A percentile compares a stretch with the other conserved stretches of the same genome.
Evolutionary conservation across 495 filamentous ascomycete genomes (phyloP).

Genomic region (Tirmania nivea): DNA sequence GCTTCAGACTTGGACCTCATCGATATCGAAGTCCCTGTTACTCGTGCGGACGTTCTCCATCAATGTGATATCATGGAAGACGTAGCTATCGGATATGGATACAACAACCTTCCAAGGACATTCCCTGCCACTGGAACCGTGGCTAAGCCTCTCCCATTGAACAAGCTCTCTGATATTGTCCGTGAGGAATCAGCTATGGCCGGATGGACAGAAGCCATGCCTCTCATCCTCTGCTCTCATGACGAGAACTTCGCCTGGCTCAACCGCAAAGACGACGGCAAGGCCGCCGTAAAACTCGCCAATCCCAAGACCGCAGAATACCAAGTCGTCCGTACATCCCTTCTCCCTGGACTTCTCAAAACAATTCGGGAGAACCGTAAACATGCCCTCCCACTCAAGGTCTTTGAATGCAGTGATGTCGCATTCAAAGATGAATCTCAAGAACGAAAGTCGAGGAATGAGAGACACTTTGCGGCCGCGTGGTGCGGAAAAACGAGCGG

Average conservation of each 20-base stretch:
- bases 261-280: constrained; percentile 75
- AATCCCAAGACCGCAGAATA: constrained; percentile 96
- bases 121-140: constrained; percentile 68
- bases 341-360: constrained; percentile 83
- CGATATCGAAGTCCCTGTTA: constrained; percentile 64
- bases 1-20: constrained; percentile 38
- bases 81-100: constrained; percentile 83
- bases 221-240: constrained; percentile 88
- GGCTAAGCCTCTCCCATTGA: constrained; percentile 69
- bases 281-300: constrained; percentile 62
- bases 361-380: constrained; percentile 88
- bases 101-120: constrained; percentile 71
- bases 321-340: constrained; percentile 77
- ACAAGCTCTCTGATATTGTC: constrained; percentile 85
- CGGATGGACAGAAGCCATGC: constrained; percentile 91
- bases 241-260: constrained; percentile 97
- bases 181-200: constrained; percentile 80
- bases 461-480: constrained; percentile 84
- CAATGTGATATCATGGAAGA: constrained; percentile 99
- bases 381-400: constrained; percentile 69
- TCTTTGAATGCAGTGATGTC: constrained; percentile 84
- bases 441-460: constrained; percentile 75
- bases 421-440: constrained; percentile 58
- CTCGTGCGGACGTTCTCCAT: constrained; percentile 83
- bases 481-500: constrained; percentile 88